Evolutionary conservation across 345 rosid genomes (phyloP).

Genomic region (Rubroshorea leprosula): DNA sequence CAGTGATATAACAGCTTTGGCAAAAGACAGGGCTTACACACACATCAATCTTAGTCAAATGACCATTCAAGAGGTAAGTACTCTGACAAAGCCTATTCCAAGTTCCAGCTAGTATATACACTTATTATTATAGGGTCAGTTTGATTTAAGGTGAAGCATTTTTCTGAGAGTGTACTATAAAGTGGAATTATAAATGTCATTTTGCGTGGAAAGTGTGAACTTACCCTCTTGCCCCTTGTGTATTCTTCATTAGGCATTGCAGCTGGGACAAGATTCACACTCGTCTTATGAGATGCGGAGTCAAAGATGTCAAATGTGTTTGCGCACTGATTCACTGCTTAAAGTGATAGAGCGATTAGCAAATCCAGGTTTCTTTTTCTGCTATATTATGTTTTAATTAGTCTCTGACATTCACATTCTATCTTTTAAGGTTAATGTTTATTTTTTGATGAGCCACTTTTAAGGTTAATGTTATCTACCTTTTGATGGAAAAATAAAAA

Average conservation of each 20-base stretch:
- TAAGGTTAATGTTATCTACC: too few relatives aligned
- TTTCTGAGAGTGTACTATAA: too few relatives aligned
- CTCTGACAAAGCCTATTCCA: background rate
- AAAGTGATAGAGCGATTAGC: constrained; percentile 71
- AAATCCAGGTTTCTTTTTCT: constrained; percentile 42
- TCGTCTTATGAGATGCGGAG: constrained; percentile 41
- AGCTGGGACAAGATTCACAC: constrained; percentile 58
- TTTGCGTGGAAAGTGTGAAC: too few relatives aligned
- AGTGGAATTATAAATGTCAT: too few relatives aligned
- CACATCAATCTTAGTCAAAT: constrained; percentile 48
- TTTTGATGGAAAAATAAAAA: too few relatives aligned
- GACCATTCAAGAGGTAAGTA: constrained; percentile 43
- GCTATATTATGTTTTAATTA: too few relatives aligned
- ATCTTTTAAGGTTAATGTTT: background rate
- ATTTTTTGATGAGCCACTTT: too few relatives aligned
- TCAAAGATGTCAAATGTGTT: constrained; percentile 77
- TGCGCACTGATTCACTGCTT: constrained; percentile 60
- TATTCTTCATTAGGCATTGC: constrained; percentile 47
- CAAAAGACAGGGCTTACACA: constrained; percentile 55
- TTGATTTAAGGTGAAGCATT: too few relatives aligned
- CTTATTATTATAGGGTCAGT: too few relatives aligned
- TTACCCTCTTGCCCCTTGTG: background rate
- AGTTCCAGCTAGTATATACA: too few relatives aligned
- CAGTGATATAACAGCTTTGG: constrained; percentile 78
- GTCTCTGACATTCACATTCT: background rate